Conservation (phyloP, 768 basidiomycete genomes). For the Podaxis rugospora region DNA sequence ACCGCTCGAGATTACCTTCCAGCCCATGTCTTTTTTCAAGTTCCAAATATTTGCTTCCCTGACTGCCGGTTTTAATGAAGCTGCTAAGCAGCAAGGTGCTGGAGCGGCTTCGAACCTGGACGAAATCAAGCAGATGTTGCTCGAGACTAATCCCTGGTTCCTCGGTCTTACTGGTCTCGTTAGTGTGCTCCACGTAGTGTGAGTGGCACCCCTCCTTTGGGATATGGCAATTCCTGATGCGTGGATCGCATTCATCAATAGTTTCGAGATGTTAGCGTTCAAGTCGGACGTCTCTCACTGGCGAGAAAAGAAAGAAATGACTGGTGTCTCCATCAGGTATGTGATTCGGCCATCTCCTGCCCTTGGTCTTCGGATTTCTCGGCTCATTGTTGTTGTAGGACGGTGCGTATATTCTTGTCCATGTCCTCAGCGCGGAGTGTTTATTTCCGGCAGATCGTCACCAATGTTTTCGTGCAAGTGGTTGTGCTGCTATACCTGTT, state of each 20-base stretch:
- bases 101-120: conserved; percentile 72
- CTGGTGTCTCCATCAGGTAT: conserved; percentile 90
- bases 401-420: conserved; percentile 37
- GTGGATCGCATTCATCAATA: conserved; percentile 22
- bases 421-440: not conserved
- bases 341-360: conserved; percentile 17
- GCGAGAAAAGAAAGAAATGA: conserved; percentile 91
- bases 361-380: not conserved
- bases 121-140: conserved; percentile 92
- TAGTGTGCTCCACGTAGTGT: conserved; percentile 85
- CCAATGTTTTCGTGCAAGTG: conserved; percentile 91
- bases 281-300: conserved; percentile 93
- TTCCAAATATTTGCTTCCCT: conserved; percentile 85
- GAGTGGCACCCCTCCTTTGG: conserved; percentile 25
- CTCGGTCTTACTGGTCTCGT: conserved; percentile 81
- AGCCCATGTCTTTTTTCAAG: conserved; percentile 82
- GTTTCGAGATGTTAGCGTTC: conserved; percentile 96
- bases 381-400: conserved; percentile 30
- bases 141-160: conserved; percentile 87
- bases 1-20: conserved; percentile 79
- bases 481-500: conserved; percentile 90
- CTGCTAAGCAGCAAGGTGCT: conserved; percentile 69
- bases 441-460: conserved; percentile 50
- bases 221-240: conserved; percentile 44
- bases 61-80: conserved; percentile 84